Evolutionary conservation across 768 basidiomycete species (phyloP), one percentile per base, ranked within the genome.

Genomic region (Atractiella rhizophila): DNA sequence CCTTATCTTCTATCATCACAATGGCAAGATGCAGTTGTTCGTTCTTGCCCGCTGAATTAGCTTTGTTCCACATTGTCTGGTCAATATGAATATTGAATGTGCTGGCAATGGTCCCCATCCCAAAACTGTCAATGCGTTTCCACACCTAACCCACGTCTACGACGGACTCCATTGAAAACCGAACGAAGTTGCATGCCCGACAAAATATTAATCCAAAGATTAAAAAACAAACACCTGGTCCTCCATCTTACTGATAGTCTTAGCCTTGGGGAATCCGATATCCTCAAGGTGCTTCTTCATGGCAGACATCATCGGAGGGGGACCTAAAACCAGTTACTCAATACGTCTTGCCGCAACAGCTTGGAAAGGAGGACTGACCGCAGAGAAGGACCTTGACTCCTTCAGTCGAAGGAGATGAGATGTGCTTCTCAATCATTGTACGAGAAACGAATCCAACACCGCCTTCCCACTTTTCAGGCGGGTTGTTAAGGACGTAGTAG

Each of bases 401-500:
- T 20, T 61, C 61, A 15, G 66, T 61, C 21, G 39, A 7, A 10
- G 47, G 35, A 3, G 64, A 62, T n/a, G 81, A 82, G 59, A 94
- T 65, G 59, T 72, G 65, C 48, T 73, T 62, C 55, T 76, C 68
- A 53, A 98, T 83, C 56, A 91, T 82, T 10, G 83, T 81, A 61
- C 78, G 80, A 51, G 75, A 70, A 40, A 98, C 80, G 53, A 91
- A 98, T 28, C 91, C 91, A 40, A 73, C 71, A 45, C 85, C 85
- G 33, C 78, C 79, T 4, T 64, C 68, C 91, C 91, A 98, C 20
- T 43, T 41, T 21, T 68, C 63, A 4, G 88, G 85, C 2, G 85
- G 73, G 64, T 83, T 91, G 67, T 98, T 96, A 54, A 98, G 70
- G 40, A 91, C 82, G 57, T 85, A 83, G 62, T 69, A 71, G 39